These are phyloP conservation scores for Termitomyces sp. DNA, from an alignment of 768 basidiomycete species.

Conservation along the genomic window DNA sequence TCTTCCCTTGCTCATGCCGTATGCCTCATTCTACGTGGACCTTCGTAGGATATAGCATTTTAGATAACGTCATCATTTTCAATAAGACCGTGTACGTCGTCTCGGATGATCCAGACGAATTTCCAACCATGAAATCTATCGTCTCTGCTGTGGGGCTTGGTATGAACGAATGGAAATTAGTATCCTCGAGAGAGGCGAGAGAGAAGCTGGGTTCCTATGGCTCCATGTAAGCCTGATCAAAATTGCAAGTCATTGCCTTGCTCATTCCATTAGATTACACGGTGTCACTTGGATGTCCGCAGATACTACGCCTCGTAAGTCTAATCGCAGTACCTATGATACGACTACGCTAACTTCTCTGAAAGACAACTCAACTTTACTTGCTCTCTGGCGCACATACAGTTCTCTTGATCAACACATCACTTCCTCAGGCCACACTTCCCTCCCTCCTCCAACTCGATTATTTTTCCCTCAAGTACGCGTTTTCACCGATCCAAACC, in stretches of 20 bases:
- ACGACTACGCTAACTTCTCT: not conserved
- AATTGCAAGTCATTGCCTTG: not conserved
- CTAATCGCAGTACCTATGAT: not conserved
- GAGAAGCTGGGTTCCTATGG: slow-evolving; percentile 46
- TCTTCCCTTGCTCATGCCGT: not conserved
- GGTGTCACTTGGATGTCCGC: slow-evolving; percentile 68
- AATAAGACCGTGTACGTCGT: slow-evolving; percentile 74
- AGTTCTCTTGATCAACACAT: slow-evolving; percentile 51
- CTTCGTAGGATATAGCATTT: slow-evolving; percentile 68
- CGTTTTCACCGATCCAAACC: slow-evolving; percentile 48
- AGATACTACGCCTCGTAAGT: slow-evolving; percentile 45
- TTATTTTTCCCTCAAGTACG: slow-evolving; percentile 69
- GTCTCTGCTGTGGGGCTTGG: slow-evolving; percentile 34
- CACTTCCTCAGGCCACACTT: slow-evolving; percentile 38
- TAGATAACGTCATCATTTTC: slow-evolving; percentile 76
- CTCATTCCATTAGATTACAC: slow-evolving; percentile 39
- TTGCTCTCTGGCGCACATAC: slow-evolving; percentile 76
- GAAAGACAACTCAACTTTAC: slow-evolving; percentile 63
- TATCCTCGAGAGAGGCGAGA: slow-evolving; percentile 47
- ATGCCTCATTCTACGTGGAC: not conserved
- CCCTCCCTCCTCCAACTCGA: slow-evolving; percentile 63
- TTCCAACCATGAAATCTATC: slow-evolving; percentile 55
- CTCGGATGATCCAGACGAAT: slow-evolving; percentile 53
- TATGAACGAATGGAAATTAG: slow-evolving; percentile 52
- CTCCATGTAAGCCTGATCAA: slow-evolving; percentile 36